These are phyloP conservation scores for Plasmodium gaboni DNA, from an alignment of 169 alveolate genomes.

Conservation along the genomic window DNA sequence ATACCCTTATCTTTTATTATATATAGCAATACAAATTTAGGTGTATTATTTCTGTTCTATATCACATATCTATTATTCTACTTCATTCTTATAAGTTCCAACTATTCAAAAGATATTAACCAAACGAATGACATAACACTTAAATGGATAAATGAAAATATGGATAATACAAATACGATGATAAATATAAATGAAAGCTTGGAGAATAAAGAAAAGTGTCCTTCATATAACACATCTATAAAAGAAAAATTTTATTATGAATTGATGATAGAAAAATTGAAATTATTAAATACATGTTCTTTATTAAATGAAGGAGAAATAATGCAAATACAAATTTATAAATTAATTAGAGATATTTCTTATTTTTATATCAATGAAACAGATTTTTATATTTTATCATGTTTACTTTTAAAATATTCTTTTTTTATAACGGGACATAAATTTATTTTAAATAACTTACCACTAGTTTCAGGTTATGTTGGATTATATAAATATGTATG, in stretches of 20 bases:
- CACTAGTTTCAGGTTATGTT: conserved; percentile 32
- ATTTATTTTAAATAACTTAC: conserved; percentile 30
- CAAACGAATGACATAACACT: conserved; percentile 21
- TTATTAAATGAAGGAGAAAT: conserved; percentile 8
- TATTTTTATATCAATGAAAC: conserved; percentile 43
- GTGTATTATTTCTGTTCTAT: conserved; percentile 28
- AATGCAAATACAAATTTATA: conserved; percentile 44
- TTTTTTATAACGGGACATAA: conserved; percentile 69
- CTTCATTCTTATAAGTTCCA: conserved; percentile 21
- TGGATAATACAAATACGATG: neutral
- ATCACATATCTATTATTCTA: conserved; percentile 33
- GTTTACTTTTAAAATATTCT: conserved; percentile 51
- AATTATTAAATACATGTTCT: conserved; percentile 14
- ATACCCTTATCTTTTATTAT: conserved; percentile 47
- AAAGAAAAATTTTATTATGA: conserved; percentile 43
- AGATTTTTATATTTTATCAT: conserved; percentile 45
- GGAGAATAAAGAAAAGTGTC: neutral
- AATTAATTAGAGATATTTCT: conserved; percentile 32
- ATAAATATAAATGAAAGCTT: neutral
- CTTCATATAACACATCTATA: conserved; percentile 13
- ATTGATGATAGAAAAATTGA: conserved; percentile 17
- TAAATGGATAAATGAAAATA: conserved; percentile 45
- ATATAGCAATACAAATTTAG: conserved; percentile 63
- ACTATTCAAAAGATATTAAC: neutral
- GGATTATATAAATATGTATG: conserved; percentile 50